Conservation (phyloP, 2,329 filamentous ascomycete species). For the Aspergillus sp. region DNA sequence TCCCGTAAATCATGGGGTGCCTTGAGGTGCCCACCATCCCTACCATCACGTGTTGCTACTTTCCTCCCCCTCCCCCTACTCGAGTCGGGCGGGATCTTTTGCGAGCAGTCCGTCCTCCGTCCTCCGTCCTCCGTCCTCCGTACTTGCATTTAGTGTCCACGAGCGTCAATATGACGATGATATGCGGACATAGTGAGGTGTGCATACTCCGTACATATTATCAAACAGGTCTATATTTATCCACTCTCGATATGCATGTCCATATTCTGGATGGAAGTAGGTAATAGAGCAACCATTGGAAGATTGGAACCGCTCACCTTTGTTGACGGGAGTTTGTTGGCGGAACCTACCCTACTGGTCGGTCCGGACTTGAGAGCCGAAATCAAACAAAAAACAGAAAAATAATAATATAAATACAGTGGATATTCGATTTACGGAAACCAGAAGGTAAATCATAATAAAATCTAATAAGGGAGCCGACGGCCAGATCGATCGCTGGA, state of each 20-base stretch:
- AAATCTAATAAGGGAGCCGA: constrained; percentile 3
- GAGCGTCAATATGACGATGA: neutral
- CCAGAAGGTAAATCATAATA: neutral
- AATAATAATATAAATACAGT: neutral
- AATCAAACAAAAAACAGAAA: neutral
- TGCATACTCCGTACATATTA: neutral
- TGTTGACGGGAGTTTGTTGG: neutral
- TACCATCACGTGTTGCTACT: neutral
- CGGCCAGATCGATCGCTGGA: constrained; percentile 3
- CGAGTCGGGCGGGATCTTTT: neutral
- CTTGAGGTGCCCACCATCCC: neutral
- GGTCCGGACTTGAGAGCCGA: neutral
- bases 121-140: too few relatives aligned
- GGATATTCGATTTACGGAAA: neutral
- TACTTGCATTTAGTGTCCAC: neutral
- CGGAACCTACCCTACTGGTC: neutral
- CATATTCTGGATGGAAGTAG: too few relatives aligned
- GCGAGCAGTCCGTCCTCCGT: neutral
- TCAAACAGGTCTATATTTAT: neutral
- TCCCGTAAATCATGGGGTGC: neutral
- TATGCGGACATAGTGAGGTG: neutral
- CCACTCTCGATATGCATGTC: neutral
- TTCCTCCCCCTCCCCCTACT: neutral
- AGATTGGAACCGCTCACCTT: neutral
- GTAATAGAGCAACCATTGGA: too few relatives aligned